phyloP scores from a whole-genome alignment of 129 eudicot genomes.

The Escallonia herrerae region DNA sequence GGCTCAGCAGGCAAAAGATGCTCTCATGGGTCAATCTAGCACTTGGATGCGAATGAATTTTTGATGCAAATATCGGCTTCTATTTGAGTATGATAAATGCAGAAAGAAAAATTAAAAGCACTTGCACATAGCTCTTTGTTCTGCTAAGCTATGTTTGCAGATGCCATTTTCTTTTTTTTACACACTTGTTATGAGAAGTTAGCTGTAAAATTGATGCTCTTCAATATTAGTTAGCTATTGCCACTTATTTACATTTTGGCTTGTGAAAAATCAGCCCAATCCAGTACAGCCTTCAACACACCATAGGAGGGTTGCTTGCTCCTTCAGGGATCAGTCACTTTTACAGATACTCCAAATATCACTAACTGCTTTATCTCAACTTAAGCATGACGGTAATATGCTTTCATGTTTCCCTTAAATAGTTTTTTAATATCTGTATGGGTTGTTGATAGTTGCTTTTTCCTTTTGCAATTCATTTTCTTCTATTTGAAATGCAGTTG shows the following conservation, averaged over 20 bases:
- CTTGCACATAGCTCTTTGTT: too few relatives aligned
- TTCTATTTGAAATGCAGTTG: conserved; percentile 15
- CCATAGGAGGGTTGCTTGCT: conserved; percentile 45
- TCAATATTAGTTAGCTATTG: background rate
- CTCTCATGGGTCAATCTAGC: too few relatives aligned
- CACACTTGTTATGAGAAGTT: too few relatives aligned
- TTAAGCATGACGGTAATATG: conserved; percentile 44
- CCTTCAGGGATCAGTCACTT: conserved; percentile 50
- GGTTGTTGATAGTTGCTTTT: background rate
- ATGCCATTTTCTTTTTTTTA: too few relatives aligned
- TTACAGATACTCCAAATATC: conserved; percentile 54
- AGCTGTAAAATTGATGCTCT: background rate
- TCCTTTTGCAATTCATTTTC: background rate
- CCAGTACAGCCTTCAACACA: conserved; percentile 46
- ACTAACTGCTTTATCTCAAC: conserved; percentile 45
- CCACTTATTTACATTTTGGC: background rate
- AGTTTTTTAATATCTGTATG: background rate
- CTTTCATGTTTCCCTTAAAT: background rate
- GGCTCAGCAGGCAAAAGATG: too few relatives aligned
- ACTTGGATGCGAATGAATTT: too few relatives aligned
- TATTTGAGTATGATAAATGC: too few relatives aligned
- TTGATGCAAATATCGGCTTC: too few relatives aligned
- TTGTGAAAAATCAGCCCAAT: conserved; percentile 29
- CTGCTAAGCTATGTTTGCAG: too few relatives aligned
- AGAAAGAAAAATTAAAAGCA: too few relatives aligned